Evolutionary conservation across 129 eudicot species (phyloP).

Genomic region (Kitagawia praeruptora): DNA sequence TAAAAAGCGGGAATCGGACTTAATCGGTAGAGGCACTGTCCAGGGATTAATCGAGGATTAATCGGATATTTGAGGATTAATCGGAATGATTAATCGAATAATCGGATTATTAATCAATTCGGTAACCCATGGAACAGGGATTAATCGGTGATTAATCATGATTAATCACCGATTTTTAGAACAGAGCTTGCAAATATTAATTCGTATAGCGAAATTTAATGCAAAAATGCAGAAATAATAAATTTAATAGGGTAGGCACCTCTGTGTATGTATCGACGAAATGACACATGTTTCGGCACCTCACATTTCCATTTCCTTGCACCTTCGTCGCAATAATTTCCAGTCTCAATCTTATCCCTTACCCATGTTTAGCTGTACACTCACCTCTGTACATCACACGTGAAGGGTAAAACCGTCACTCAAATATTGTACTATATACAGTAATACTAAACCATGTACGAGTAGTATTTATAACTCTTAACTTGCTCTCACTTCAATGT

Average conservation of each 20-base stretch:
- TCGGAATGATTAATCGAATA: too few species aligned
- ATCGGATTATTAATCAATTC: too few species aligned
- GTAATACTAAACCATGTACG: too few species aligned
- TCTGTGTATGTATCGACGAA: background rate
- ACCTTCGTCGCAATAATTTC: conserved; percentile 13
- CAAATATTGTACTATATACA: background rate
- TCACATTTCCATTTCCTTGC: conserved; percentile 11
- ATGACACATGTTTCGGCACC: conserved; percentile 3
- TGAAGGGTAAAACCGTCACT: conserved; percentile 44
- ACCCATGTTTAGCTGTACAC: conserved; percentile 50
- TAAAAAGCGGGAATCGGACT: too few species aligned
- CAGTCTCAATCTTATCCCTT: conserved; percentile 34
- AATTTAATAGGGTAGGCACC: conserved; percentile 2
- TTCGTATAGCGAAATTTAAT: background rate
- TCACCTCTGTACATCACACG: conserved; percentile 38
- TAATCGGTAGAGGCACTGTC: too few species aligned
- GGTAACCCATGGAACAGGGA: too few species aligned
- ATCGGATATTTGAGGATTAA: too few species aligned
- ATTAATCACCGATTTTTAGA: too few species aligned
- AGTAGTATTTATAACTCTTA: conserved; percentile 13
- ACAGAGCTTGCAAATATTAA: too few species aligned
- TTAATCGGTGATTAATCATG: too few species aligned
- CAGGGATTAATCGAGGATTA: too few species aligned
- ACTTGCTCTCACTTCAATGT: conserved; percentile 13
- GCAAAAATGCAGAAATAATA: background rate